Evolutionary conservation across 2,329 filamentous ascomycete genomes (phyloP), one percentile per base, ranked within the genome.

Genomic region (Berkeleyomyces rouxiae): DNA sequence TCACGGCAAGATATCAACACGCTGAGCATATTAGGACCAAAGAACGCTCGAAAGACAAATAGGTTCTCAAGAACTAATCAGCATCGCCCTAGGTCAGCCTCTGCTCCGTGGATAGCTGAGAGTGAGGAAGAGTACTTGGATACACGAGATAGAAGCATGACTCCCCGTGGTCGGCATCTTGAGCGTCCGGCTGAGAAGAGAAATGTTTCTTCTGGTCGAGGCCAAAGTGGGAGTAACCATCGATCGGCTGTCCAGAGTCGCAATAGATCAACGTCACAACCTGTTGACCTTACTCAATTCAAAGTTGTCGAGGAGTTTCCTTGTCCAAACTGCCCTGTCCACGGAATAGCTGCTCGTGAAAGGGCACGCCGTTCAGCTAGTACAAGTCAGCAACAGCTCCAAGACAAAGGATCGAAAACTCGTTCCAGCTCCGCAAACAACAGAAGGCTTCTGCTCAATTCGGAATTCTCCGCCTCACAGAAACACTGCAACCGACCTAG

Each of bases 231-330:
- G 1, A 42, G n/a, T 16, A 31, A 63, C 9, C 23, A 16, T 36
- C 58, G 10, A 3, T 58, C 53, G 6, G 53, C 53, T 23, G 37
- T n/a, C 16, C 31, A 23, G 1, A 43, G 36, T 1, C 23, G 44
- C 3, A 57, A 59, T n/a, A 40, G 59, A 5, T 64, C 58, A 6
- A 42, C 59, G 37, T 62, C 53, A 1, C 63, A 59, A 3, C 39
- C 43, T 10, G 37, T 64, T 0, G 59, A 66, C 10, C 37, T 66
- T 4, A 62, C 65, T 0, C 63, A 65, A 39, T 66, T 66, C 43
- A 61, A 60, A 9, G 31, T 55, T 6, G 58, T 66, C 9, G 65
- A 66, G 42, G 65, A 66, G 33, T 65, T 63, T 44, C 60, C 51
- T 2, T 61, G 58, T 10, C 51, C 49, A 1, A 57, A 63, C 40